phyloP scores from a whole-genome alignment of 306 rosid species.

The Astragalus membranaceus region DNA sequence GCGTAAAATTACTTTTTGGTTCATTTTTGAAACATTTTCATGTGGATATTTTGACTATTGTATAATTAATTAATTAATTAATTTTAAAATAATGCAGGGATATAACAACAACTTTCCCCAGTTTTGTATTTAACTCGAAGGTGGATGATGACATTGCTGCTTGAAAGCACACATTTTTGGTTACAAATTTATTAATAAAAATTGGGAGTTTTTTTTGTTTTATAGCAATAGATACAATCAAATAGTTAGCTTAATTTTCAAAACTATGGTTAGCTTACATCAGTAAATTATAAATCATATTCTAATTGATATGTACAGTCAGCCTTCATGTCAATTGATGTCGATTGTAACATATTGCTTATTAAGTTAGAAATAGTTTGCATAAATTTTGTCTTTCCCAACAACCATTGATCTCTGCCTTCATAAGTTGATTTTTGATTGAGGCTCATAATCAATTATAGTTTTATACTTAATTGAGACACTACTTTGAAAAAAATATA shows the following conservation, averaged over 20 bases:
- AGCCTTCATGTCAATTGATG: background rate
- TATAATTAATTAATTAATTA: background rate
- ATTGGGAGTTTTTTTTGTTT: background rate
- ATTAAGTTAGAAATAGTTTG: too few relatives aligned
- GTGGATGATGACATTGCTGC: constrained; percentile 75
- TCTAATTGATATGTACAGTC: background rate
- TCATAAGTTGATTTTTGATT: too few relatives aligned
- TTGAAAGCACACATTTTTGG: constrained; percentile 24
- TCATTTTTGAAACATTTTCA: background rate
- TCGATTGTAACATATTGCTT: too few relatives aligned
- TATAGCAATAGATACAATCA: background rate
- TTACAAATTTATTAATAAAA: background rate
- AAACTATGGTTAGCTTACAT: too few relatives aligned
- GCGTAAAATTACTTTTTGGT: background rate
- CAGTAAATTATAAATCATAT: too few relatives aligned
- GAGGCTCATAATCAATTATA: too few relatives aligned
- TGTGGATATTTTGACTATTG: background rate
- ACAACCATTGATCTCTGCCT: too few relatives aligned
- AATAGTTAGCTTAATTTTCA: background rate
- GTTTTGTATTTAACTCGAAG: constrained; percentile 80
- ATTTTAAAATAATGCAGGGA: constrained; percentile 57
- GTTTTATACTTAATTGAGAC: too few relatives aligned
- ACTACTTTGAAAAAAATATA: too few relatives aligned
- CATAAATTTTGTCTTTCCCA: too few relatives aligned
- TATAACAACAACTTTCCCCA: constrained; percentile 81